These are phyloP conservation scores for Diaporthe sp. DNA, from an alignment of 2,329 filamentous ascomycete species.

Conservation along the genomic window DNA sequence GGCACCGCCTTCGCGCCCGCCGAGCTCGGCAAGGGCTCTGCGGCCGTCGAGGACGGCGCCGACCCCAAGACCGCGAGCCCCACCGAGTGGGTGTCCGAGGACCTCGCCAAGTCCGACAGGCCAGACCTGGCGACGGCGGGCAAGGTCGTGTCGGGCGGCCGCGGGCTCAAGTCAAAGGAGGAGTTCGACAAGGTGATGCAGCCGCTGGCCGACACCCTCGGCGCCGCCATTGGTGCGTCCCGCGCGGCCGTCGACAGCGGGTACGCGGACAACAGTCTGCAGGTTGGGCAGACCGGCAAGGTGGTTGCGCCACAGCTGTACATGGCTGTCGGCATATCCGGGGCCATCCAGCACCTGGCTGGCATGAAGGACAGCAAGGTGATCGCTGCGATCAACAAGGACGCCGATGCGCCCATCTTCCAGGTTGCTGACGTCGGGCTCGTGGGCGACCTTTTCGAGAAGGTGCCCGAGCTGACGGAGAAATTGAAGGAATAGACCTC, in stretches of 20 bases:
- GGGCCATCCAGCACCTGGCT: slow-evolving; percentile 96
- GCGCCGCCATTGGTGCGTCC: slow-evolving; percentile 95
- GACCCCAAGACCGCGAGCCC: slow-evolving; percentile 83
- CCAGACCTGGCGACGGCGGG: slow-evolving; percentile 92
- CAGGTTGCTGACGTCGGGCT: slow-evolving; percentile 97
- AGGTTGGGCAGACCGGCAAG: slow-evolving; percentile 98
- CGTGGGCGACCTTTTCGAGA: slow-evolving; percentile 95
- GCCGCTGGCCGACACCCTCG: slow-evolving; percentile 90
- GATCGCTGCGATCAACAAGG: slow-evolving; percentile 99
- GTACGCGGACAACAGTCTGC: slow-evolving; percentile 97
- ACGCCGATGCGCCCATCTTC: slow-evolving; percentile 96
- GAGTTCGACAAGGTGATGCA: slow-evolving; percentile 95
- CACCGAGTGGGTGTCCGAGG: slow-evolving; percentile 94
- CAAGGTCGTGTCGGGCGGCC: slow-evolving; percentile 92
- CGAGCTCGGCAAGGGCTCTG: slow-evolving; percentile 78
- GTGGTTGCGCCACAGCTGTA: slow-evolving; percentile 97
- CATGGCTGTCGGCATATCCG: slow-evolving; percentile 94
- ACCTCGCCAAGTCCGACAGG: slow-evolving; percentile 92
- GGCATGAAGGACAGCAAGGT: slow-evolving; percentile 99
- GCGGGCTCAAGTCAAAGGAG: slow-evolving; percentile 97
- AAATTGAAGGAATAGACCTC: slow-evolving; percentile 78
- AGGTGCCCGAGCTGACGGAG: slow-evolving; percentile 94
- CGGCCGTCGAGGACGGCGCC: slow-evolving; percentile 82
- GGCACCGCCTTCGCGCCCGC: slow-evolving; percentile 91
- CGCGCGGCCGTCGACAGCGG: slow-evolving; percentile 96